Percentiles rank a stretch among this genome's conserved stretches.
These are phyloP conservation scores for Hymenoscyphus scutula DNA, from an alignment of 2,329 filamentous ascomycete genomes.

Conservation along the genomic window DNA sequence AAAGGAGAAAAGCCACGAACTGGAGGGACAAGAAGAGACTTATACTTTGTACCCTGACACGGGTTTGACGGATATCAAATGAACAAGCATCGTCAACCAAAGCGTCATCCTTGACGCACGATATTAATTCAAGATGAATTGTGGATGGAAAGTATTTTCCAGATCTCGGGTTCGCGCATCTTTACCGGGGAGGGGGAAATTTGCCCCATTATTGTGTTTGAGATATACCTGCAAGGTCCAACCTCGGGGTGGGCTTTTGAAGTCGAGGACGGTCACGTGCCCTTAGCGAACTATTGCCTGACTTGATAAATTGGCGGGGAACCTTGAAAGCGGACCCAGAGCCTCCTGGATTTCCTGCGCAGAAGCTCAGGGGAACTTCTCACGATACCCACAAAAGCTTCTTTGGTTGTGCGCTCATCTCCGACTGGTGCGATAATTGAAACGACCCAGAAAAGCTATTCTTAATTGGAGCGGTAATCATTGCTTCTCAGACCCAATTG, in stretches of 20 bases:
- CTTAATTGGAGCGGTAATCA: too few species aligned
- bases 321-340: not conserved
- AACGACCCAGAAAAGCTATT: not conserved
- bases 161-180: not conserved
- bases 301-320: not conserved
- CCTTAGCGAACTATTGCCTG: not conserved
- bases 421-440: not conserved
- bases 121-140: not conserved
- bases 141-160: not conserved
- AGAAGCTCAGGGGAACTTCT: not conserved
- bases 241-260: not conserved
- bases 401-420: not conserved
- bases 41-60: not conserved
- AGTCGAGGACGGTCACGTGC: not conserved
- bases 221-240: not conserved
- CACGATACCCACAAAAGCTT: slow-evolving; percentile 1
- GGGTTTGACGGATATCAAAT: not conserved
- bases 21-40: not conserved
- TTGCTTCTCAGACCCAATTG: too few species aligned
- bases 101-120: not conserved
- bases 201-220: slow-evolving; percentile 1
- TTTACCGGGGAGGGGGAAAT: not conserved
- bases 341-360: not conserved
- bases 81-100: not conserved
- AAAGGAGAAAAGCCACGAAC: not conserved